Base-by-base conservation (phyloP, 2,329 filamentous ascomycete genomes). In the Coniochaeta sp. region DNA sequence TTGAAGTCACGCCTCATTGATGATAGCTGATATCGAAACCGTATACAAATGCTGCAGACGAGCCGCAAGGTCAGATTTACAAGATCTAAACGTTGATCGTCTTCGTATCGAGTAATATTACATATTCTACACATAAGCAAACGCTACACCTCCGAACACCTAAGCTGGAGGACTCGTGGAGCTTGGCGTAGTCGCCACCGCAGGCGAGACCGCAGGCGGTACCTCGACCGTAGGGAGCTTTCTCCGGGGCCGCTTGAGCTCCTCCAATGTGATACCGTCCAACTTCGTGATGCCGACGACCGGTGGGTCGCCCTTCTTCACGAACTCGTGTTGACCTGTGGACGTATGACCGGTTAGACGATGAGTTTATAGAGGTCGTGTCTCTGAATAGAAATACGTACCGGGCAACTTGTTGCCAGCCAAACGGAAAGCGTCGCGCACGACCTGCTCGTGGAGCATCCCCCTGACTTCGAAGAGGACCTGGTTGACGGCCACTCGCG, bases 361-460 rank as follows among this genome's bases (percentile, higher is more conserved):
- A 31, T 7, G 12, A 47, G 43, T 16, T 17, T 26, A 19, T 5
- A 40, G 16, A 17, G 6, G 36, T 38, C 16, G 22, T 8, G 31
- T 3, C 34, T 12, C 3, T 12, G 11, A 17, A 36, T 6, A 22
- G 54, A 52, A 17, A 9, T 33, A 77, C 85, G 73, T 77, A 92
- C 91, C 92, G 58, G 95, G 95, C 74, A 99, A 79, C 79, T 99
- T 99, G 76, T 96, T 91, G 47, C 91, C 95, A 17, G 95, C 95
- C 72, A 99, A 78, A 64, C 95, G 85, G 77, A 99, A 96, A 34
- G 95, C 95, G 79, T 99, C 95, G 67, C 88, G 86, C 24, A 90
- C 93, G 65, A 99, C 87, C 78, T 96, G 90, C 79, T 99, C 95
- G 83, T 99, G 95, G 64, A 98, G 72, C 67, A 92, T 85, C 54